Conservation (phyloP, 805 yeast species). For the Candida khao-thaluensis region DNA sequence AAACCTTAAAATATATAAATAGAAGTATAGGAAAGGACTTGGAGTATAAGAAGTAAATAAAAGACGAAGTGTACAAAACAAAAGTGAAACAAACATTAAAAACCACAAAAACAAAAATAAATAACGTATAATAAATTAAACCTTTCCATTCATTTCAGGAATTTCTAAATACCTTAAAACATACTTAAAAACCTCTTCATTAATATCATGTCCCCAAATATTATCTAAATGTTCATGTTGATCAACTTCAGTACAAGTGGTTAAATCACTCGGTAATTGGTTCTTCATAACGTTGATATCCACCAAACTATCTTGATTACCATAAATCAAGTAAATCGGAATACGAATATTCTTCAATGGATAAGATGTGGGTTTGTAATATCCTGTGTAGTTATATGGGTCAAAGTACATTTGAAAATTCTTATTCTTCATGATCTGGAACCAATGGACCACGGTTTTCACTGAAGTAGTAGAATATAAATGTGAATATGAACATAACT, state of each 20-base stretch:
- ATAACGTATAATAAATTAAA: not conserved
- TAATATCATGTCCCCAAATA: slow-evolving; percentile 77
- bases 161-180: slow-evolving; percentile 22
- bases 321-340: slow-evolving; percentile 79
- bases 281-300: slow-evolving; percentile 73
- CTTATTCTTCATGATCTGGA: slow-evolving; percentile 76
- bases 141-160: not conserved
- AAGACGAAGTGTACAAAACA: too few relatives aligned
- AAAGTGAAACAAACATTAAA: too few relatives aligned
- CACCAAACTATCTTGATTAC: slow-evolving; percentile 78
- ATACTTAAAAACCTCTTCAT: slow-evolving; percentile 31
- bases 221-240: slow-evolving; percentile 89
- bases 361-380: slow-evolving; percentile 33
- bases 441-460: slow-evolving; percentile 94
- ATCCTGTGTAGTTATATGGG: slow-evolving; percentile 20
- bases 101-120: not conserved
- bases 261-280: slow-evolving; percentile 57
- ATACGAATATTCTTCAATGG: slow-evolving; percentile 43
- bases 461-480: slow-evolving; percentile 90
- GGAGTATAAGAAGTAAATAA: too few relatives aligned
- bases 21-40: too few relatives aligned
- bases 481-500: slow-evolving; percentile 78
- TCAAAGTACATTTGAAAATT: slow-evolving; percentile 91
- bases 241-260: slow-evolving; percentile 55
- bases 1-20: too few relatives aligned